Base-by-base conservation (phyloP, 2,329 filamentous ascomycete species). In the Penicillium freii region DNA sequence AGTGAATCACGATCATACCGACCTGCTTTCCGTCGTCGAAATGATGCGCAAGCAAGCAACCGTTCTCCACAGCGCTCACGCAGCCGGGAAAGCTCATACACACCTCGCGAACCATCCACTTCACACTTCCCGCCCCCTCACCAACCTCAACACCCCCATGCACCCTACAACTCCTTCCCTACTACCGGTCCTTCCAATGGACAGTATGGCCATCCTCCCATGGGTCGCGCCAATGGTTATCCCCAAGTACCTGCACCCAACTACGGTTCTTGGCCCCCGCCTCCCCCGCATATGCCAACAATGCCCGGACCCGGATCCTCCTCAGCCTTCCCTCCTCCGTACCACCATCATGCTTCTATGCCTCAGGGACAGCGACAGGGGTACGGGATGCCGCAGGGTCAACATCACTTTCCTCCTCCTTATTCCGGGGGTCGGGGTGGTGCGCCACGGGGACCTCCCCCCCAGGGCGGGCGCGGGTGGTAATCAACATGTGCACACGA, bases 241-340 rank as follows among this genome's bases (percentile, higher is more conserved):
- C 62, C 69, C 25, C 72, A 71, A 31, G 71, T 69, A 43, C 67
- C 72, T 48, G 70, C 69, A 17, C 66, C 69, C 33, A 70, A 69
- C 54, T 75, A 73, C 31, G 72, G 72, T 15, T 51, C 65, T 11
- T 76, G 74, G 73, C 73, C 65, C 42, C 56, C 68, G 29, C 72
- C 73, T 47, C 72, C 71, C 44, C 70, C 69, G 40, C 67, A 66
- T 7, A 62, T 69, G 59, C 63, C 65, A 43, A 57, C 58, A 33
- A 66, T 65, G 58, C 43, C 66, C 15, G 62, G 61, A 19, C 52
- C 62, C 1, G 62, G 60, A 1, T 61, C 62, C 53, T 58, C 54
- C 10, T 61, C 63, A 17, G 63, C 68, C 6, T 69, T 68, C 54
- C 67, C 69, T 11, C 71, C 69, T 23, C 59, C 64, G 2, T 73